A percentile compares a stretch with the other conserved stretches of the same genome.
phyloP scores from a whole-genome alignment of 2,329 filamentous ascomycete genomes.

The Parascedosporium putredinis region DNA sequence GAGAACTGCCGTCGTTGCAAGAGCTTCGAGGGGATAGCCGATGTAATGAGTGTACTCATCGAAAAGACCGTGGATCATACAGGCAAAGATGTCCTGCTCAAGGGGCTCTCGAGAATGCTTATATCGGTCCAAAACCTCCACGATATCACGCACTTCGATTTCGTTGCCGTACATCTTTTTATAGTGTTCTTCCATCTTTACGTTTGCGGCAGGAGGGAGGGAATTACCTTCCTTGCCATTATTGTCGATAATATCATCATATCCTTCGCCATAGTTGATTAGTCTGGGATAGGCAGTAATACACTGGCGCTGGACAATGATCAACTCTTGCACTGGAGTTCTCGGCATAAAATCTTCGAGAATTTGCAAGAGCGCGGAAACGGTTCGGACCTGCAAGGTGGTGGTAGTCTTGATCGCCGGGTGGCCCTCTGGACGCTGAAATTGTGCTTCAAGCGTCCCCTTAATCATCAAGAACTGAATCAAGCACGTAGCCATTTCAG shows the following conservation, averaged over 20 bases:
- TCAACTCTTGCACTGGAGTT: slow-evolving; percentile 55
- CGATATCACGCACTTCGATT: slow-evolving; percentile 73
- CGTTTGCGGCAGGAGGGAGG: slow-evolving; percentile 68
- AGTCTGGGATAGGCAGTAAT: slow-evolving; percentile 87
- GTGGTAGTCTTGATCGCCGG: slow-evolving; percentile 51
- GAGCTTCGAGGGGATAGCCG: slow-evolving; percentile 89
- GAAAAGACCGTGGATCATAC: slow-evolving; percentile 96
- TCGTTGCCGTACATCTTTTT: slow-evolving; percentile 96
- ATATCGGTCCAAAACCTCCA: slow-evolving; percentile 74
- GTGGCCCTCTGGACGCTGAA: slow-evolving; percentile 59
- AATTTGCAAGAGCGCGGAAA: slow-evolving; percentile 69
- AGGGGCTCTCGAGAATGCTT: slow-evolving; percentile 75
- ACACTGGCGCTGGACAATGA: slow-evolving; percentile 73
- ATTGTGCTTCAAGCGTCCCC: slow-evolving; percentile 66
- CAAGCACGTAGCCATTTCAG: slow-evolving; percentile 60
- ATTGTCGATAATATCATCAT: slow-evolving; percentile 79
- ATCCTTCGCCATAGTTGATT: slow-evolving; percentile 92
- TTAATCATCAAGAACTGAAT: slow-evolving; percentile 78
- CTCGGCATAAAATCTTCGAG: slow-evolving; percentile 60
- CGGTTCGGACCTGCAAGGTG: slow-evolving; percentile 74
- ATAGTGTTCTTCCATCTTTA: slow-evolving; percentile 94
- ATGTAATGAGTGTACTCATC: slow-evolving; percentile 95
- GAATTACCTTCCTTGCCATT: slow-evolving; percentile 76
- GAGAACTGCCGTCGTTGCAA: slow-evolving; percentile 90
- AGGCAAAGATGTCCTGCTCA: slow-evolving; percentile 92